These are phyloP conservation scores for Voacanga thouarsii DNA, from an alignment of 257 asterid genomes.

Conservation along the genomic window DNA sequence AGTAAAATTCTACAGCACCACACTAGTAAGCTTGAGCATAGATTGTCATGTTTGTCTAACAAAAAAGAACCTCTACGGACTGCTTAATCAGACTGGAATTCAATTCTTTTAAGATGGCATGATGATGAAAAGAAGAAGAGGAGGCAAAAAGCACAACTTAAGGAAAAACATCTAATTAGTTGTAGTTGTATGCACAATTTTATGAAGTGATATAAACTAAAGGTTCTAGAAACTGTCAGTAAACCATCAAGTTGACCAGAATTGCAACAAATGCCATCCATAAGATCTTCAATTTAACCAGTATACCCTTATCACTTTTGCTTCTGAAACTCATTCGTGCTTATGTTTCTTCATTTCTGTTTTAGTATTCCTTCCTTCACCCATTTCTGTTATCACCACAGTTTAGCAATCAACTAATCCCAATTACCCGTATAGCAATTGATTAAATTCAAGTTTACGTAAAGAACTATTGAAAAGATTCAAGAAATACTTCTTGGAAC, in stretches of 20 bases:
- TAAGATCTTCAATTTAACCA: neutral
- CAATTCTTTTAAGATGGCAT: neutral
- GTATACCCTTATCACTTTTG: neutral
- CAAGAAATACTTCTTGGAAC: neutral
- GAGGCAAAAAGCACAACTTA: neutral
- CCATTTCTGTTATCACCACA: neutral
- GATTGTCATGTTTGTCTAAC: neutral
- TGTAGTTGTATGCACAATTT: neutral
- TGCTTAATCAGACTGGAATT: neutral
- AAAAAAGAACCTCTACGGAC: neutral
- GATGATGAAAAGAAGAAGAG: neutral
- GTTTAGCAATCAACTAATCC: neutral
- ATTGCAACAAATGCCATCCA: neutral
- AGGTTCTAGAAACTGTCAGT: neutral
- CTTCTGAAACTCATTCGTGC: neutral
- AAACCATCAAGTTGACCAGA: neutral
- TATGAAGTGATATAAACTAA: neutral
- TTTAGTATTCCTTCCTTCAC: neutral
- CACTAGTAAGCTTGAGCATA: neutral
- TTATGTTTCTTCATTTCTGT: neutral
- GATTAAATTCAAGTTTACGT: neutral
- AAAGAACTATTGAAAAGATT: neutral
- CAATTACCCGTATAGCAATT: neutral
- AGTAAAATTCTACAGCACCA: neutral
- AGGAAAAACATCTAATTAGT: neutral